Evolutionary conservation across 768 basidiomycete species (phyloP), one percentile per base, ranked within the genome.

Genomic region (Lentinula aciculospora): DNA sequence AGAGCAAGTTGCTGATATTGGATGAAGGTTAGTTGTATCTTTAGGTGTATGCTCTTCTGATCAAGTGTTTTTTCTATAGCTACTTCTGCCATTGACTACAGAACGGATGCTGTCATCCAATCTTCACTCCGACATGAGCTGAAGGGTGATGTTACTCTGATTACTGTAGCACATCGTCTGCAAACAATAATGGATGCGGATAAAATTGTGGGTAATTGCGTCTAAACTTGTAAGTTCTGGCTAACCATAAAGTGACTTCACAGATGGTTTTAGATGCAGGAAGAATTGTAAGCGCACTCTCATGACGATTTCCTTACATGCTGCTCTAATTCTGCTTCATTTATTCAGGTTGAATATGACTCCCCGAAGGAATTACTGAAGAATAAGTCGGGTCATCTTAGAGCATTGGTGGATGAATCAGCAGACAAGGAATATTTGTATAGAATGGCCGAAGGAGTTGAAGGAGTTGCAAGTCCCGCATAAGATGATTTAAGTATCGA

Each of bases 81-180:
- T 7, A 34, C 32, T 6, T 34, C 32, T 34, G 32, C 32, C 13
- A 34, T 34, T 17, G 82, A 84, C 65, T 80, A 84, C 58, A 81
- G 78, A 44, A 86, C 87, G 37, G 87, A 88, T 56, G 73, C 80
- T 23, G 84, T 85, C 67, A 88, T 89, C 58, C 86, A 88, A 63
- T 70, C 76, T 47, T 84, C 85, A 3, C 83, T 88, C 45, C 71
- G 84, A 15, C 77, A 80, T 51, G 84, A 89, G 62, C 86, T 89
- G 65, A 75, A 73, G 21, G 72, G 79, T 36, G 81, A 80, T 34
- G 71, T 84, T 17, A 80, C 79, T 0, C 65, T 86, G 28, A 67
- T 87, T 56, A 83, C 81, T 63, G 75, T 82, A 37, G 79, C 81
- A 0, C 80, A 81, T 61, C 72, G 84, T 37, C 66, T 85, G 54